These are phyloP conservation scores for Galerina sulciceps DNA, from an alignment of 768 basidiomycete genomes.

Conservation along the genomic window DNA sequence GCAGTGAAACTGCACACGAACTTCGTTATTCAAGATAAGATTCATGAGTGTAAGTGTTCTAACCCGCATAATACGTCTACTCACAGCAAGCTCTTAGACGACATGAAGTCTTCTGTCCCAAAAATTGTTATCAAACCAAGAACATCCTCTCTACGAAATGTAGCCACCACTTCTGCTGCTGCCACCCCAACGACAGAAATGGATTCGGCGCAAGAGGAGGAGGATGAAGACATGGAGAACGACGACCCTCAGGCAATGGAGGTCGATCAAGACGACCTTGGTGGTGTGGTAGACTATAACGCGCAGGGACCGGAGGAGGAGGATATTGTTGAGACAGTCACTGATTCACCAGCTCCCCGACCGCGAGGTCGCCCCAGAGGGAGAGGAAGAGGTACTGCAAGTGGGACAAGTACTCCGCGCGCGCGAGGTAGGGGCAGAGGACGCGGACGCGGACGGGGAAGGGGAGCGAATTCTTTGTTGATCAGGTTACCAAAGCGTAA, in stretches of 20 bases:
- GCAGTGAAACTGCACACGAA: no score
- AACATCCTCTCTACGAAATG: conserved; percentile 24
- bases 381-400: conserved; percentile 25
- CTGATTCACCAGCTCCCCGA: conserved; percentile 35
- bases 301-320: conserved; percentile 41
- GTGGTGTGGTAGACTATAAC: conserved; percentile 37
- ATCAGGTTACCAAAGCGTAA: conserved; percentile 35
- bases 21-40: not conserved
- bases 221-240: conserved; percentile 31
- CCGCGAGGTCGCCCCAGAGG: conserved; percentile 48
- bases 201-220: conserved; percentile 31
- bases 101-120: conserved; percentile 29
- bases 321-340: conserved; percentile 26
- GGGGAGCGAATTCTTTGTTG: conserved; percentile 29
- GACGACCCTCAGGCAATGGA: conserved; percentile 40
- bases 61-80: not conserved
- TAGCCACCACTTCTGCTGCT: conserved; percentile 23
- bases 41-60: not conserved
- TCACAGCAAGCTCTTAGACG: not conserved
- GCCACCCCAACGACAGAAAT: conserved; percentile 24
- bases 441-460: conserved; percentile 45
- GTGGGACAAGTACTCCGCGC: conserved; percentile 20
- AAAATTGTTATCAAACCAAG: conserved; percentile 59
- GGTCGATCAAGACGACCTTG: conserved; percentile 38
- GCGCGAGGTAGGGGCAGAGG: conserved; percentile 37